These are phyloP conservation scores for Fusarium bulbicola DNA, from an alignment of 2,329 filamentous ascomycete species.

Conservation along the genomic window DNA sequence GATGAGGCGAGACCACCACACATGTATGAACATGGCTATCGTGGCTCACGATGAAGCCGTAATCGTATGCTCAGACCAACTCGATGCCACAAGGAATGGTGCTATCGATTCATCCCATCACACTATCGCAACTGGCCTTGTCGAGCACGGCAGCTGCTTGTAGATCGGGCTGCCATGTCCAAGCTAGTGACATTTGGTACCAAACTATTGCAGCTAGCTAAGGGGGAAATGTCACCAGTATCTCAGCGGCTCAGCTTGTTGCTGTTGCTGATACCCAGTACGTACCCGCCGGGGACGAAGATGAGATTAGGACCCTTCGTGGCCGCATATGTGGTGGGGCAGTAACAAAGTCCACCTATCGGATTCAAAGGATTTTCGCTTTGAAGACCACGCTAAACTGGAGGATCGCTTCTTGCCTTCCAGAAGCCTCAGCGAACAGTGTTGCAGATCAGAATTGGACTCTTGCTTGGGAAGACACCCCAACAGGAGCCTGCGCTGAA, in stretches of 20 bases:
- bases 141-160: constrained; percentile 13
- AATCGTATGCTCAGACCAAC: constrained; percentile 30
- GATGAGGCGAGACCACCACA: constrained; percentile 17
- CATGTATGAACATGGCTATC: not conserved
- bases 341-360: constrained; percentile 40
- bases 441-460: constrained; percentile 26
- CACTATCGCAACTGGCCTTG: constrained; percentile 14
- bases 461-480: not conserved
- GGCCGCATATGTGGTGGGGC: constrained; percentile 32
- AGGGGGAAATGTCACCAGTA: constrained; percentile 7
- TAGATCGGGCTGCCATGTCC: constrained; percentile 12
- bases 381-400: constrained; percentile 18
- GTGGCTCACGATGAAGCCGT: constrained; percentile 19
- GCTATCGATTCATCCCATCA: constrained; percentile 27
- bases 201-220: constrained; percentile 12
- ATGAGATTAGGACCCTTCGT: constrained; percentile 42
- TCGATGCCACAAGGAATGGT: constrained; percentile 10
- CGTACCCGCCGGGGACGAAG: constrained; percentile 3
- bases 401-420: constrained; percentile 32
- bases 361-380: constrained; percentile 18
- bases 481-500: not conserved
- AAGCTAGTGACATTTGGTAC: constrained; percentile 12
- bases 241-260: not conserved
- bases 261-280: not conserved
- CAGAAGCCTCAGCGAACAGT: constrained; percentile 41